Percentiles rank a stretch among this genome's conserved stretches.
Conservation (phyloP, 2,329 filamentous ascomycete species). For the Diaporthe sp. region DNA sequence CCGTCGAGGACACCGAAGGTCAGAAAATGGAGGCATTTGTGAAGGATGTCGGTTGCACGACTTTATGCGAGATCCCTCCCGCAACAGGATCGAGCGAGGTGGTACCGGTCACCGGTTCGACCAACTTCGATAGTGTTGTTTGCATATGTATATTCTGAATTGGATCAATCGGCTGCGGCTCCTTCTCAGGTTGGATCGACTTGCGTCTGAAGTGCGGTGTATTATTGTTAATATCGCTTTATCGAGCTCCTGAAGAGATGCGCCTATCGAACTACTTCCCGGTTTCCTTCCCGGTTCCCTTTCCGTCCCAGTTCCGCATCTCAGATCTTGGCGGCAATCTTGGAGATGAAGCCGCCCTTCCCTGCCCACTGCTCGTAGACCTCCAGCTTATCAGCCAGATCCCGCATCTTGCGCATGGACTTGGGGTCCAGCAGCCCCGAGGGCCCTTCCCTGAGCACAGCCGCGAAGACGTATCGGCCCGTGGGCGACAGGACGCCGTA, state of each 20-base stretch:
- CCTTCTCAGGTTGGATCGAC: neutral
- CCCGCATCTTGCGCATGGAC: neutral
- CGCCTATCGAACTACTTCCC: neutral
- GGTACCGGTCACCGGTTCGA: neutral
- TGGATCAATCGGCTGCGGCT: neutral
- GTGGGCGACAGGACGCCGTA: conserved; percentile 19
- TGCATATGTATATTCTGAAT: neutral
- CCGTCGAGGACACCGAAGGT: neutral
- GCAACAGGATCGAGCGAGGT: conserved; percentile 11
- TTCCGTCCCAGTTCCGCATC: neutral
- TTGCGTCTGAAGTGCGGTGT: neutral
- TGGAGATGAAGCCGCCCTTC: neutral
- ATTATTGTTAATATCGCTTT: neutral
- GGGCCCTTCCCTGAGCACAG: conserved; percentile 8
- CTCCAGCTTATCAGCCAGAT: conserved; percentile 12
- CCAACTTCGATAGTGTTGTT: neutral
- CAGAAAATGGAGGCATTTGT: neutral
- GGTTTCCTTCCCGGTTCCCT: neutral
- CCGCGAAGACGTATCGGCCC: conserved; percentile 11
- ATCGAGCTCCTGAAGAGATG: neutral
- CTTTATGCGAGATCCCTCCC: conserved; percentile 18
- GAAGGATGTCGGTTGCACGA: neutral
- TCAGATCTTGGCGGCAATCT: conserved; percentile 2
- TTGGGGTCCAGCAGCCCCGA: neutral
- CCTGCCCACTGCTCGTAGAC: neutral